Percentiles rank a stretch among this genome's conserved stretches.
Conservation (phyloP, 2,329 filamentous ascomycete species). For the Diplocarpon rosae region DNA sequence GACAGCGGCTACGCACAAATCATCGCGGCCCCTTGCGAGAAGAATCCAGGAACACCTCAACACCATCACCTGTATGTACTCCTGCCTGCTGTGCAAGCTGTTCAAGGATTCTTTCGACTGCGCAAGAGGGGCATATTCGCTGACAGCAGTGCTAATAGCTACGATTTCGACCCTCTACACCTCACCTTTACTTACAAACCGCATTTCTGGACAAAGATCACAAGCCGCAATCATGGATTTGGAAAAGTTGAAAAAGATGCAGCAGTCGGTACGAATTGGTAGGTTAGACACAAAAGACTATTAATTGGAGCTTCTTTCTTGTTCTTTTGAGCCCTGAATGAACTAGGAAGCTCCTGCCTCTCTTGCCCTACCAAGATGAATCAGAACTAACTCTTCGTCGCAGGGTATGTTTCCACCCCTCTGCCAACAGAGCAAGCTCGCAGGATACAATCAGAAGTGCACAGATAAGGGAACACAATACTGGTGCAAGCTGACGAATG, state of each 20-base stretch:
- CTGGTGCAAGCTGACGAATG: constrained; percentile 19
- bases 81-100: not conserved
- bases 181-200: constrained; percentile 9
- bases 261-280: constrained; percentile 46
- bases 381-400: not conserved
- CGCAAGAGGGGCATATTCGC: not conserved
- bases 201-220: constrained; percentile 20
- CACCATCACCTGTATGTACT: constrained; percentile 9
- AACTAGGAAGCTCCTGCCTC: constrained; percentile 2
- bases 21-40: constrained; percentile 4
- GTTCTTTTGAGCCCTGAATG: not conserved
- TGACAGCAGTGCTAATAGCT: constrained; percentile 4
- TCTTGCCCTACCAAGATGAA: not conserved
- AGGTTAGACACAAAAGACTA: constrained; percentile 4
- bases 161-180: constrained; percentile 1
- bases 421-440: not conserved
- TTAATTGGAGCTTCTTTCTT: not conserved
- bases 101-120: not conserved
- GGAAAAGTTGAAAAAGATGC: constrained; percentile 55
- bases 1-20: constrained; percentile 5
- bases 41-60: constrained; percentile 9
- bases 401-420: constrained; percentile 4
- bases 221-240: constrained; percentile 46
- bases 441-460: not conserved
- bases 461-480: not conserved